Evolutionary conservation across 129 eudicot genomes (phyloP).

Genomic region (Centaurea solstitialis): DNA sequence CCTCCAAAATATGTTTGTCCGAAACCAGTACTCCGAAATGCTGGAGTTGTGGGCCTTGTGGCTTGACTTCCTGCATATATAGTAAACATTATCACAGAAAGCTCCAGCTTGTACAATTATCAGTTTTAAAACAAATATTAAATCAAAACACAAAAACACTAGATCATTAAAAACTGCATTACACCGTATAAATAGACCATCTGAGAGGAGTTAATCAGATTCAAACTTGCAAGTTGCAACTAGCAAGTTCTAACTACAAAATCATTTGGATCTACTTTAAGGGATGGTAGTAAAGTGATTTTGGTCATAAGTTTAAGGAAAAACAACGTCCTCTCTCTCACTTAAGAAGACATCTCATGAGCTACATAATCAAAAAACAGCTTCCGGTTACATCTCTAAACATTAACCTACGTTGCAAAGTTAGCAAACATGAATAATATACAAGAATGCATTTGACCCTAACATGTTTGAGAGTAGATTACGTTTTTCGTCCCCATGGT

Average conservation of each 20-base stretch:
- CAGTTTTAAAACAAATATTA: constrained; percentile 12
- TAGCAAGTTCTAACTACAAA: neutral
- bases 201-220: neutral
- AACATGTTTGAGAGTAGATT: neutral
- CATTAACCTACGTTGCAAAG: neutral
- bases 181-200: neutral
- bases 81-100: neutral
- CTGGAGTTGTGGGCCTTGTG: constrained; percentile 40
- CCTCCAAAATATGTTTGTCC: constrained; percentile 77
- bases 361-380: neutral
- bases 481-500: too few species aligned
- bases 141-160: neutral
- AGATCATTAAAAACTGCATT: neutral
- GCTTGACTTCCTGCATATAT: constrained; percentile 67
- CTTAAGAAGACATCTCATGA: neutral
- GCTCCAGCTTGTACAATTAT: neutral
- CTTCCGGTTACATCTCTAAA: neutral
- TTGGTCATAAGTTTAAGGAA: neutral
- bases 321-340: too few species aligned
- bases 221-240: neutral
- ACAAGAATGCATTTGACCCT: neutral
- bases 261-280: neutral
- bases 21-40: constrained; percentile 64
- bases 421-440: neutral
- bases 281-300: neutral